These are phyloP conservation scores for Eurotiales sp. DNA, from an alignment of 2,329 filamentous ascomycete genomes.

Conservation along the genomic window DNA sequence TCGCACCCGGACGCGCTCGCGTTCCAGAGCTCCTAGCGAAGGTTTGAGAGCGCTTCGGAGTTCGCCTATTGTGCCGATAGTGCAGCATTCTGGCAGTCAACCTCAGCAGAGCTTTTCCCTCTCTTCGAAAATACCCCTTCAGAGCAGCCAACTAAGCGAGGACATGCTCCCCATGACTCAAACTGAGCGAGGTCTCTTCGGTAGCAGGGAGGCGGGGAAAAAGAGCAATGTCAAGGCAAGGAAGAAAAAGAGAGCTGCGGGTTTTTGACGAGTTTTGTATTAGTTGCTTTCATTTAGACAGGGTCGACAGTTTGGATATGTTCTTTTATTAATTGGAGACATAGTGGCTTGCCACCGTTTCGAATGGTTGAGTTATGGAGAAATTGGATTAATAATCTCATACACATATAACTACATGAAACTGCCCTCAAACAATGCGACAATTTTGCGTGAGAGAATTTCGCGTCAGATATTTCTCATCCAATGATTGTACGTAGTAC, in stretches of 20 bases:
- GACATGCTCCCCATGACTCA: slow-evolving; percentile 39
- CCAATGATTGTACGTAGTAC: background rate
- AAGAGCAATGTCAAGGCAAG: slow-evolving; percentile 27
- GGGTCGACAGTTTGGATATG: too few species aligned
- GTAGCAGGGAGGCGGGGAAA: slow-evolving; percentile 30
- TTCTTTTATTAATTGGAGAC: too few species aligned
- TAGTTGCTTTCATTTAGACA: too few species aligned
- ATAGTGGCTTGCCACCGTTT: too few species aligned
- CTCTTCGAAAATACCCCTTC: slow-evolving; percentile 11
- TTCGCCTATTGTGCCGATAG: slow-evolving; percentile 23
- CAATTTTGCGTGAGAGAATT: slow-evolving; percentile 7
- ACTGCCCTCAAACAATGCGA: background rate
- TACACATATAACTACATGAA: background rate
- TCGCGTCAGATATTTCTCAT: background rate
- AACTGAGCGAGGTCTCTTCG: slow-evolving; percentile 36
- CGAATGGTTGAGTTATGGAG: background rate
- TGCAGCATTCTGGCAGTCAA: slow-evolving; percentile 32
- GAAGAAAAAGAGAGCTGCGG: slow-evolving; percentile 39
- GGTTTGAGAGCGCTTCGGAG: slow-evolving; percentile 19
- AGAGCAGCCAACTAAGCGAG: slow-evolving; percentile 23
- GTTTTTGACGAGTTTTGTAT: slow-evolving; percentile 28
- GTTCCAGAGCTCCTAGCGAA: slow-evolving; percentile 18
- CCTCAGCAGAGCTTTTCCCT: slow-evolving; percentile 25
- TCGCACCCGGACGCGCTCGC: slow-evolving; percentile 23
- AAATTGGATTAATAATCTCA: background rate